Evolutionary conservation across 805 yeast genomes (phyloP).

Genomic region (Cyberlindnera bimundalis): DNA sequence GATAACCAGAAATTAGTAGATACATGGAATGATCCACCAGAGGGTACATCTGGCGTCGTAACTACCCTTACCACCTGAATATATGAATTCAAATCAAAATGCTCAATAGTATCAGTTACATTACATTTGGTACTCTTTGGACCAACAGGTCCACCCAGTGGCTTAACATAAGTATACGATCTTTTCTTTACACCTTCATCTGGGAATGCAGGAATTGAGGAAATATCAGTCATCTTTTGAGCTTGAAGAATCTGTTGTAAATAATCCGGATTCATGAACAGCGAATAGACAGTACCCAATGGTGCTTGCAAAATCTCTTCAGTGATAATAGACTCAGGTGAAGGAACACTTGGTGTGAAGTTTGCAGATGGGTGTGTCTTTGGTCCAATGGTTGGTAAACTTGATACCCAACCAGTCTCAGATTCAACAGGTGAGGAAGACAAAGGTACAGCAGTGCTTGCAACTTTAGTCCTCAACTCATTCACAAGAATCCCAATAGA

Average conservation of each 20-base stretch:
- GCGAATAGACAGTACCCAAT: slow-evolving; percentile 54
- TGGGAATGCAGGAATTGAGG: slow-evolving; percentile 41
- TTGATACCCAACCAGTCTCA: slow-evolving; percentile 11
- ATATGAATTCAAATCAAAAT: slow-evolving; percentile 50
- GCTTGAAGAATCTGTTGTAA: slow-evolving; percentile 43
- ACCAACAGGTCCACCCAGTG: slow-evolving; percentile 77
- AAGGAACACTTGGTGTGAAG: slow-evolving; percentile 39
- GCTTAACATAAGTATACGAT: slow-evolving; percentile 65
- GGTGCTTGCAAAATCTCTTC: slow-evolving; percentile 58
- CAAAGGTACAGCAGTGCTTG: slow-evolving; percentile 17
- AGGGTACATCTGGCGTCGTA: slow-evolving; percentile 90
- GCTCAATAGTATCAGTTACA: slow-evolving; percentile 56
- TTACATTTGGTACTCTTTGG: slow-evolving; percentile 84
- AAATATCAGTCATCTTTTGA: slow-evolving; percentile 61
- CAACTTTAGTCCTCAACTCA: slow-evolving; percentile 32
- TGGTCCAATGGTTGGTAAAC: slow-evolving; percentile 35
- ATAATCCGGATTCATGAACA: slow-evolving; percentile 55
- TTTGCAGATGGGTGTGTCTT: slow-evolving; percentile 43
- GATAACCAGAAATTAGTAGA: slow-evolving; percentile 53
- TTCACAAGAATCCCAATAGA: slow-evolving; percentile 46
- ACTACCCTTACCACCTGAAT: slow-evolving; percentile 61
- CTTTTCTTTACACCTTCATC: slow-evolving; percentile 35
- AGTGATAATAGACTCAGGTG: slow-evolving; percentile 49
- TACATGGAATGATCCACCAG: slow-evolving; percentile 68
- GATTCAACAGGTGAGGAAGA: slow-evolving; percentile 15